A percentile compares a stretch with the other conserved stretches of the same genome.
Conservation (phyloP, 306 rosid genomes). For the Echinosophora koreensis region DNA sequence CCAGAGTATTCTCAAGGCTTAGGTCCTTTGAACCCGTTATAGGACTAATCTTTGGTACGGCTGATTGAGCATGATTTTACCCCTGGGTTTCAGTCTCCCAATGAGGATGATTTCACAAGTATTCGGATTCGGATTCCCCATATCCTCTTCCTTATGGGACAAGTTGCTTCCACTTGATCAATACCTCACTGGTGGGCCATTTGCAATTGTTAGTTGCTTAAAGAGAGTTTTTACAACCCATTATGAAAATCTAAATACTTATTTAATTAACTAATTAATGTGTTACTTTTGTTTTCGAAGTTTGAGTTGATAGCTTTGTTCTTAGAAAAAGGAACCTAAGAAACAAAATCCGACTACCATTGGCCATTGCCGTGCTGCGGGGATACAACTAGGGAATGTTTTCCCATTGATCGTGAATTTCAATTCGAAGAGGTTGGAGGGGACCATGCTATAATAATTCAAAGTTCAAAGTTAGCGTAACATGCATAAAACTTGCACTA, state of each 20-base stretch:
- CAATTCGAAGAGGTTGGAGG: conserved; percentile 51
- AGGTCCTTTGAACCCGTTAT: too few species aligned
- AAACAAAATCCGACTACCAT: conserved; percentile 29
- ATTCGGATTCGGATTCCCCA: too few species aligned
- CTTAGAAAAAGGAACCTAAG: conserved; percentile 50
- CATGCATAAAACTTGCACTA: background rate
- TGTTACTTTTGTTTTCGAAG: conserved; percentile 31
- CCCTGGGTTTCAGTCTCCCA: too few species aligned
- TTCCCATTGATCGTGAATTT: conserved; percentile 42
- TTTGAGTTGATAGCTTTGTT: conserved; percentile 42
- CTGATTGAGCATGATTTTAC: too few species aligned
- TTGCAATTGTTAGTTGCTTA: conserved; percentile 46
- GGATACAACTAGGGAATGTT: conserved; percentile 62
- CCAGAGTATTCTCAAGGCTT: too few species aligned
- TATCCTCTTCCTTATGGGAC: too few species aligned
- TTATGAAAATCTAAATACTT: conserved; percentile 19
- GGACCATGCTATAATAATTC: conserved; percentile 64
- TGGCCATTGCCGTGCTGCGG: conserved; percentile 39
- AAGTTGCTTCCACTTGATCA: too few species aligned
- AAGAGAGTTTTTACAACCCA: conserved; percentile 44
- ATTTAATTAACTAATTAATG: conserved; percentile 19
- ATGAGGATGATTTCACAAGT: too few species aligned
- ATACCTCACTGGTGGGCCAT: background rate
- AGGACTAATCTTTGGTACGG: too few species aligned
- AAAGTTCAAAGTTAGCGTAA: background rate